These are phyloP conservation scores for Raphanus raphanistrum DNA, from an alignment of 345 rosid genomes.

Conservation along the genomic window DNA sequence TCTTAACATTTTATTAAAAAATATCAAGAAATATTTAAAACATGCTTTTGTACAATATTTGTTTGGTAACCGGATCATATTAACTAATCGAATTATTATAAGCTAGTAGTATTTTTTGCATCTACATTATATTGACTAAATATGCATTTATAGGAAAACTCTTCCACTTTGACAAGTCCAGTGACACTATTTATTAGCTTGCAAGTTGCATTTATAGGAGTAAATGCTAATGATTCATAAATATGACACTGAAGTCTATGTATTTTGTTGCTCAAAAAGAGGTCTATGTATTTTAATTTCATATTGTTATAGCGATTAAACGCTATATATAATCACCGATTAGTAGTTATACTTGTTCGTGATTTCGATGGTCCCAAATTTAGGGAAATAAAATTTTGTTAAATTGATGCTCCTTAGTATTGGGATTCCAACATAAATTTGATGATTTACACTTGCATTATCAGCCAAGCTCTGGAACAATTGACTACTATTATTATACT, in stretches of 20 bases:
- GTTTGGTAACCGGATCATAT: neutral
- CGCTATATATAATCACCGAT: neutral
- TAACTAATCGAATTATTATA: neutral
- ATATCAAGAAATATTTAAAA: neutral
- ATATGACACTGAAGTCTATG: neutral
- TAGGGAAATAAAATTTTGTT: neutral
- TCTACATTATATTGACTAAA: neutral
- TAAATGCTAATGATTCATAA: neutral
- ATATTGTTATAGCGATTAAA: neutral
- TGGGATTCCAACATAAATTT: constrained; percentile 11
- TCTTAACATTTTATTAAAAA: neutral
- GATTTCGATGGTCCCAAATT: neutral
- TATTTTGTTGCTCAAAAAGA: neutral
- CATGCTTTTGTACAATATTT: neutral
- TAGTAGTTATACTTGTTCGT: neutral
- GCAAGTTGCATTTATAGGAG: neutral
- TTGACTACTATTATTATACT: constrained; percentile 1
- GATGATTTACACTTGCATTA: constrained; percentile 13
- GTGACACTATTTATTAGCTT: neutral
- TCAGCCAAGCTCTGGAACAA: constrained; percentile 13
- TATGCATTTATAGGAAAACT: neutral
- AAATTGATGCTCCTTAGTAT: neutral
- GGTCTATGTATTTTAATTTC: neutral
- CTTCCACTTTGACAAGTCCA: neutral
- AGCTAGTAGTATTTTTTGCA: neutral